These are phyloP conservation scores for Penicillium thymicola DNA, from an alignment of 2,329 filamentous ascomycete genomes.

Conservation along the genomic window DNA sequence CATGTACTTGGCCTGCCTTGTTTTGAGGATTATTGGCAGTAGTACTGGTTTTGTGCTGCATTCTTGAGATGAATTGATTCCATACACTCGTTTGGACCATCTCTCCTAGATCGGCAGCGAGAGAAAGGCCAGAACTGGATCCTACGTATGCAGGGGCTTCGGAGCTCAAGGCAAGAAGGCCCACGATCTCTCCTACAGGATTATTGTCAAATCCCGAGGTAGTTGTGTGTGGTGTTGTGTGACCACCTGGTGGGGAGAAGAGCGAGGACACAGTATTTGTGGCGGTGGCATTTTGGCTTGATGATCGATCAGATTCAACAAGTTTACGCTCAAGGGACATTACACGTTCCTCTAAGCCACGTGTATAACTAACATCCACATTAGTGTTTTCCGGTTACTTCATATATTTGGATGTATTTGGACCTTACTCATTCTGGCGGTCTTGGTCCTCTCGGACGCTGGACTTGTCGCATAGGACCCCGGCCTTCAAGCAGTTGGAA, in stretches of 20 bases:
- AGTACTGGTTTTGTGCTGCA: constrained; percentile 19
- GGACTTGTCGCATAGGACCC: constrained; percentile 43
- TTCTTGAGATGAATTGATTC: constrained; percentile 48
- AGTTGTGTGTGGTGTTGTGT: constrained; percentile 17
- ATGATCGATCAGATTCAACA: constrained; percentile 13
- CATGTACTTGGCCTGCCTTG: not conserved
- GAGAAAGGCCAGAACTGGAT: constrained; percentile 49
- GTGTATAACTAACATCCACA: constrained; percentile 37
- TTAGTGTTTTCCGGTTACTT: constrained; percentile 7
- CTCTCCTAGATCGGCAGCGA: constrained; percentile 51
- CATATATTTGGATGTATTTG: not conserved
- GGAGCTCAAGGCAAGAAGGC: constrained; percentile 47
- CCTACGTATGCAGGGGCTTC: constrained; percentile 52
- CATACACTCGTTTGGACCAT: constrained; percentile 55
- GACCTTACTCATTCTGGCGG: constrained; percentile 34
- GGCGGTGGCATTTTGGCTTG: constrained; percentile 13
- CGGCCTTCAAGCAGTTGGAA: constrained; percentile 46
- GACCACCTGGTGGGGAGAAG: constrained; percentile 22
- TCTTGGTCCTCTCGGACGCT: constrained; percentile 40
- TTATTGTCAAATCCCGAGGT: constrained; percentile 32
- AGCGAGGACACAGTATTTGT: constrained; percentile 19
- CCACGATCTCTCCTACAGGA: constrained; percentile 47
- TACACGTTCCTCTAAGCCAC: constrained; percentile 43
- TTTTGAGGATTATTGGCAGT: constrained; percentile 14
- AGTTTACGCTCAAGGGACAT: constrained; percentile 41